Evolutionary conservation across 768 basidiomycete species (phyloP).

Genomic region (Lactarius trivialis): DNA sequence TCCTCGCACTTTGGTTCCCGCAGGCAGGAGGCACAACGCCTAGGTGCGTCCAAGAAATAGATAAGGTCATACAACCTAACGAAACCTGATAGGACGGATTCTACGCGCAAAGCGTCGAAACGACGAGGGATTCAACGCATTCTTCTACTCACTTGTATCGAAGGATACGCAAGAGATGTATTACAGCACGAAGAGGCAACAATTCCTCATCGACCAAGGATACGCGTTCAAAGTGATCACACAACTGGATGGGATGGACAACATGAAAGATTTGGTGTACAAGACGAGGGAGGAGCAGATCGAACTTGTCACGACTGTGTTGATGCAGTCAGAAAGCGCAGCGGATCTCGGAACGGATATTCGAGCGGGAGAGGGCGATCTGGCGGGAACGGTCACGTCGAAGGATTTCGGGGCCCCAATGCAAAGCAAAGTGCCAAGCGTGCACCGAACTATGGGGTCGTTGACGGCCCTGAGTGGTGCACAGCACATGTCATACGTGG

Average conservation of each 20-base stretch:
- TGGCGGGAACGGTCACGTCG: constrained; percentile 79
- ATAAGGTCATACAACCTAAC: not conserved
- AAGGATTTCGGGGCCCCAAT: constrained; percentile 73
- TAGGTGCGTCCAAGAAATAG: constrained; percentile 49
- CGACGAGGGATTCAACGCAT: constrained; percentile 99
- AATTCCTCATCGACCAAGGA: constrained; percentile 97
- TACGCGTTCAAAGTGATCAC: constrained; percentile 99
- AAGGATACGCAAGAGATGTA: constrained; percentile 99
- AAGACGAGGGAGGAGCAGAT: constrained; percentile 89
- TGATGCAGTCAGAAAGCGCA: constrained; percentile 85
- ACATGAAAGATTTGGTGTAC: constrained; percentile 85
- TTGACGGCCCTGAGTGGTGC: constrained; percentile 80
- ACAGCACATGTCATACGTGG: constrained; percentile 88
- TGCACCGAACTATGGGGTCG: constrained; percentile 76
- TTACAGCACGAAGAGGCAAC: constrained; percentile 97
- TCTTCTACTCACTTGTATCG: constrained; percentile 98
- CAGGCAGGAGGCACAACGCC: constrained; percentile 93
- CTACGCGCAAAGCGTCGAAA: constrained; percentile 95
- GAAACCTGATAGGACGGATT: constrained; percentile 65
- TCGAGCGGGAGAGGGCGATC: constrained; percentile 73
- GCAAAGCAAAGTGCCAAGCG: constrained; percentile 47
- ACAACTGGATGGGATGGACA: constrained; percentile 87
- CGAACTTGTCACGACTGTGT: constrained; percentile 88
- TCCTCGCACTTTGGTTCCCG: constrained; percentile 98
- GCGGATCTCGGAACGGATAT: constrained; percentile 85